phyloP scores from a whole-genome alignment of 768 basidiomycete species.

The Macrolepiota fuliginosa region DNA sequence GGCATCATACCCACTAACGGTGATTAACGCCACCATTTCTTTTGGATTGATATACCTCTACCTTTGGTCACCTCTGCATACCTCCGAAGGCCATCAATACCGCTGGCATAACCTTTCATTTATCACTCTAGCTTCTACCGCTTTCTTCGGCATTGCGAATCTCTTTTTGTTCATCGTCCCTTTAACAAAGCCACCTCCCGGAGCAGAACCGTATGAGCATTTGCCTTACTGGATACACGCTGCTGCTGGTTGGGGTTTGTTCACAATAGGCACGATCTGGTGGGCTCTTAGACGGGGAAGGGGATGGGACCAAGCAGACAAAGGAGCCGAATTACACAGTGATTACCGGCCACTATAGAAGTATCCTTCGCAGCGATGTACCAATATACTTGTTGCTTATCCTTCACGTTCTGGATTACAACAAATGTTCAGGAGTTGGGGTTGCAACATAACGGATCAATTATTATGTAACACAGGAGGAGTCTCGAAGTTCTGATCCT shows the following conservation, averaged over 20 bases:
- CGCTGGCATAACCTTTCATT: not conserved
- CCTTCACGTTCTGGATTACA: no score
- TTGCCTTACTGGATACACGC: conserved; percentile 59
- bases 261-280: conserved; percentile 34
- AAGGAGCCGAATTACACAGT: not conserved
- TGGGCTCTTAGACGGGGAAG: conserved; percentile 23
- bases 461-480: no score
- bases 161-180: conserved; percentile 57
- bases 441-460: no score
- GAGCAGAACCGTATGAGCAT: conserved; percentile 41
- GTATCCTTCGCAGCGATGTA: no score
- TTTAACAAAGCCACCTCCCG: conserved; percentile 47
- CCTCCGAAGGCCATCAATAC: not conserved
- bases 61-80: not conserved
- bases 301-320: not conserved
- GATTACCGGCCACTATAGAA: not conserved
- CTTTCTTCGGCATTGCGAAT: conserved; percentile 58
- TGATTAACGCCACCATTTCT: conserved; percentile 47
- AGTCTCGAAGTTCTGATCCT: no score
- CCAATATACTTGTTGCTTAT: no score
- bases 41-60: conserved; percentile 41
- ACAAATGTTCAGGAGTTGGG: no score
- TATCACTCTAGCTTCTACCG: conserved; percentile 12
- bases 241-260: conserved; percentile 36
- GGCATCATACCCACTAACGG: conserved; percentile 38